Evolutionary conservation across 1,284 basidiomycete genomes (phyloP).

Genomic region (Cryptococcus sp.): DNA sequence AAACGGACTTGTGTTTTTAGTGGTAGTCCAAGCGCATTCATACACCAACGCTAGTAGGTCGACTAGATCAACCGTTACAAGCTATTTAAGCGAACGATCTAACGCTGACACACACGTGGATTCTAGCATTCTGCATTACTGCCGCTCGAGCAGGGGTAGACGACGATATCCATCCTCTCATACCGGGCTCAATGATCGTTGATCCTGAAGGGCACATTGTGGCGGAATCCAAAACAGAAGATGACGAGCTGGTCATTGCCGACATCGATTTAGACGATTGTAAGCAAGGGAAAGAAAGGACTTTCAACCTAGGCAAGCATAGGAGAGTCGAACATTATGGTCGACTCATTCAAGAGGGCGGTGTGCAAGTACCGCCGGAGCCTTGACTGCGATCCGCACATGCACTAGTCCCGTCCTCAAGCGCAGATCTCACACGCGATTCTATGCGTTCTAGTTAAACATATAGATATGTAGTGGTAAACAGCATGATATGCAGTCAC

Average conservation of each 20-base stretch:
- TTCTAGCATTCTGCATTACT: slow-evolving; percentile 37
- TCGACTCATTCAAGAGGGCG: slow-evolving; percentile 20
- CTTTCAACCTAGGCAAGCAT: slow-evolving; percentile 31
- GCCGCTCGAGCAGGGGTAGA: slow-evolving; percentile 36
- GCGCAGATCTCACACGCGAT: too few species aligned
- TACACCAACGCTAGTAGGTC: slow-evolving; percentile 42
- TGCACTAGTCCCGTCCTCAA: too few species aligned
- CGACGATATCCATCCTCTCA: slow-evolving; percentile 37
- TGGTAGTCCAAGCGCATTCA: slow-evolving; percentile 38
- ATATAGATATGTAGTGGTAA: too few species aligned
- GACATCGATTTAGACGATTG: slow-evolving; percentile 43
- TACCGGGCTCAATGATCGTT: slow-evolving; percentile 42
- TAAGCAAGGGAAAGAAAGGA: slow-evolving; percentile 38
- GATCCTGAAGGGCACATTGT: slow-evolving; percentile 44
- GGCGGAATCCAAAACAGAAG: slow-evolving; percentile 41
- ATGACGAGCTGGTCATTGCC: slow-evolving; percentile 40
- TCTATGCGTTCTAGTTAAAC: too few species aligned
- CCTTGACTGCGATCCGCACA: not conserved
- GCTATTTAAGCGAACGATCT: too few species aligned
- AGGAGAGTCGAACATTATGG: slow-evolving; percentile 29
- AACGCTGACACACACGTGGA: not conserved
- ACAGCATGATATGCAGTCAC: too few species aligned
- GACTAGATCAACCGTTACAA: too few species aligned
- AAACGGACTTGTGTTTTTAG: slow-evolving; percentile 5
- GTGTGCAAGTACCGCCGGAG: slow-evolving; percentile 24